Evolutionary conservation across 495 filamentous ascomycete species (phyloP).

Genomic region (Aspergillus steynii): DNA sequence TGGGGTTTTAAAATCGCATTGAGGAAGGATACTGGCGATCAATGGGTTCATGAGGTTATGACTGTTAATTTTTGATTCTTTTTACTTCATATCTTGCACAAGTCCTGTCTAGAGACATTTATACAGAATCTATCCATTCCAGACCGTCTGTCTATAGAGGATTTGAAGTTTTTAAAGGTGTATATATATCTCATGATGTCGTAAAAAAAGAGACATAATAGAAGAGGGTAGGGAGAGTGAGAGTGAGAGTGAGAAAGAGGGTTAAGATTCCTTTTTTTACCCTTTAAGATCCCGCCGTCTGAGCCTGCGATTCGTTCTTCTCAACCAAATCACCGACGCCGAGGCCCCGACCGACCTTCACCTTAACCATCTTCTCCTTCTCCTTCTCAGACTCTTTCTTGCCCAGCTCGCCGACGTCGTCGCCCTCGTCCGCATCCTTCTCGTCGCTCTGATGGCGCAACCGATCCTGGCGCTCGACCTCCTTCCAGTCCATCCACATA

Average conservation of each 20-base stretch:
- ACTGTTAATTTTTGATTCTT: not conserved
- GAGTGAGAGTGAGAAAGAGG: not conserved
- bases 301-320: conserved; percentile 58
- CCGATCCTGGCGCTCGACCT: conserved; percentile 42
- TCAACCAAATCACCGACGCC: conserved; percentile 87
- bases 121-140: not conserved
- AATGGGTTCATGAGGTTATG: not conserved
- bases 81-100: not conserved
- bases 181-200: not conserved
- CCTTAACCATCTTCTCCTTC: conserved; percentile 56
- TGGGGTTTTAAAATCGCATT: not conserved
- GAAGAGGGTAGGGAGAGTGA: not conserved
- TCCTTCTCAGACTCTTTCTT: conserved; percentile 46
- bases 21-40: not conserved
- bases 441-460: conserved; percentile 42
- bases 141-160: not conserved
- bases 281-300: conserved; percentile 1
- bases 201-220: not conserved
- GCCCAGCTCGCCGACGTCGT: conserved; percentile 53
- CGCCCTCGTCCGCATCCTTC: conserved; percentile 50
- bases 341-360: conserved; percentile 77
- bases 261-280: not conserved
- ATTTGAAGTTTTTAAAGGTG: no score
- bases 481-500: conserved; percentile 52
- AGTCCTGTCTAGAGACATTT: not conserved